Base-by-base conservation (phyloP, 139 green algal genomes). In the Micractinium conductrix region DNA sequence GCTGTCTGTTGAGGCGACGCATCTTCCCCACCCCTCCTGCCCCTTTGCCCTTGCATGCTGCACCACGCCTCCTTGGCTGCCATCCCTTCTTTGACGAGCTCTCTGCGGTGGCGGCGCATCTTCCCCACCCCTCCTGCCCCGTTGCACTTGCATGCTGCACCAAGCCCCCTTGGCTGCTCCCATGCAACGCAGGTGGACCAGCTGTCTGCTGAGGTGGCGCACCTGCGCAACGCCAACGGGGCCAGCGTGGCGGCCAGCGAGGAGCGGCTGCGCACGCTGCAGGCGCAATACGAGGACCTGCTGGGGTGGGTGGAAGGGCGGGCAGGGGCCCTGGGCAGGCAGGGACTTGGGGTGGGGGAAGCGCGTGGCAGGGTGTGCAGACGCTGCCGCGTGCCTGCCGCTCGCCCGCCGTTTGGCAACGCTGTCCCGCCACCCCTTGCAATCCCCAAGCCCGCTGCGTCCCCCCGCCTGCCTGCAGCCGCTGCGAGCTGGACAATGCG, bases 401-500 rank as follows among this genome's bases (percentile, higher is more conserved):
- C n/a, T n/a, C n/a, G n/a, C n/a, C n/a, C n/a, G n/a, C n/a, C n/a
- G n/a, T n/a, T n/a, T n/a, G n/a, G n/a, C n/a, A n/a, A n/a, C n/a
- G n/a, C n/a, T n/a, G n/a, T n/a, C n/a, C n/a, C n/a, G n/a, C n/a
- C n/a, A n/a, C n/a, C n/a, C n/a, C n/a, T n/a, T n/a, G n/a, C n/a
- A n/a, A n/a, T n/a, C n/a, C n/a, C n/a, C n/a, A n/a, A n/a, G n/a
- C n/a, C n/a, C n/a, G n/a, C n/a, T n/a, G n/a, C n/a, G n/a, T n/a
- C n/a, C n/a, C n/a, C n/a, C n/a, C n/a, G n/a, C 12, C 40, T 55
- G 40, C 28, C 30, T 58, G 42, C 84, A 92, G 88, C 71, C 79
- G 78, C 9, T 88, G 88, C 45, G 93, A 95, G 63, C 85, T 90
- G 65, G 90, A 94, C 79, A 85, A 91, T 30, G 74, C 86, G 10